Conservation (phyloP, 108 stramenopile species). For the Poteriospumella lacustris region DNA sequence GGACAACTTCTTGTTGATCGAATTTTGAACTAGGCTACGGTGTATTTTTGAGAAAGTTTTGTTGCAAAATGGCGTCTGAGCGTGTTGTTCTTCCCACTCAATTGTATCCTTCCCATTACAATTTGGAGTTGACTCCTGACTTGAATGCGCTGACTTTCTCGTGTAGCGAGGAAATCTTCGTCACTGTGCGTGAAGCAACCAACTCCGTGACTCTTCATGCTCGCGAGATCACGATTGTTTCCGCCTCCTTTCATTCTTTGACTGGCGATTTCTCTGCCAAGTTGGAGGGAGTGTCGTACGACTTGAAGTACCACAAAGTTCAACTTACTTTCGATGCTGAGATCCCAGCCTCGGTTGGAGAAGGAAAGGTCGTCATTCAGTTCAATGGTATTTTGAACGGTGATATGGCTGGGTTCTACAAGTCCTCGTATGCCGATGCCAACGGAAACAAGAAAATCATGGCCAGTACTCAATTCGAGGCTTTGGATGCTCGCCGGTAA, state of each 20-base stretch:
- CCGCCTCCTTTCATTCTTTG: conserved; percentile 56
- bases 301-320: no score
- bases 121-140: neutral
- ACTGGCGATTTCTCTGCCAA: no score
- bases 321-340: no score
- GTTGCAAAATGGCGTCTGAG: no score
- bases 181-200: conserved; percentile 36
- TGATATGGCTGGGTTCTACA: conserved; percentile 43
- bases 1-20: no score
- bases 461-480: conserved; percentile 48
- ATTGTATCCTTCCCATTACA: neutral
- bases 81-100: no score
- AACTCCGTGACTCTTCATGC: conserved; percentile 69
- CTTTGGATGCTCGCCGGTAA: conserved; percentile 44
- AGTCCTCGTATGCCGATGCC: conserved; percentile 31
- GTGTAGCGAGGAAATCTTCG: neutral
- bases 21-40: no score
- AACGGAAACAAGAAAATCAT: conserved; percentile 34
- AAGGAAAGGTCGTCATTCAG: conserved; percentile 43
- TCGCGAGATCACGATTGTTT: conserved; percentile 70
- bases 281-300: no score
- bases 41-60: no score
- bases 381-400: conserved; percentile 46
- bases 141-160: neutral
- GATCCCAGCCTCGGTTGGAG: conserved; percentile 46